A percentile compares a stretch with the other conserved stretches of the same genome.
Conservation (phyloP, 306 rosid species). For the Rosa lucieae region DNA sequence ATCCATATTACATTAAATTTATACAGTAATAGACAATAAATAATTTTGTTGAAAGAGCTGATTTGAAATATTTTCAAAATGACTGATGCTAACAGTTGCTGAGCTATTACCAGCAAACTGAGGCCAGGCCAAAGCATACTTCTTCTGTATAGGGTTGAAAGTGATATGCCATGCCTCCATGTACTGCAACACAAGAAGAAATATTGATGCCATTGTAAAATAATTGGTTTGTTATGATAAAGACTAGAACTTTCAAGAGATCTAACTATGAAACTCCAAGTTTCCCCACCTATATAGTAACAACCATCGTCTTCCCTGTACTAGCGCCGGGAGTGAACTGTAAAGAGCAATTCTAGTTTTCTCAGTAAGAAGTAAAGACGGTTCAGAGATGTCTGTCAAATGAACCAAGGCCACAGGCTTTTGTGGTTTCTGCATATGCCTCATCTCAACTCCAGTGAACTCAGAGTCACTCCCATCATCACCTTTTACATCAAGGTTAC, state of each 20-base stretch:
- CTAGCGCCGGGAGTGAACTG: slow-evolving; percentile 76
- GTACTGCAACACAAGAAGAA: slow-evolving; percentile 55
- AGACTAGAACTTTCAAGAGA: neutral
- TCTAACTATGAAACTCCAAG: slow-evolving; percentile 20
- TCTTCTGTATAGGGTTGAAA: slow-evolving; percentile 78
- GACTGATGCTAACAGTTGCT: neutral
- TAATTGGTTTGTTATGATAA: slow-evolving; percentile 1
- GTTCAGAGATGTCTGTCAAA: slow-evolving; percentile 70
- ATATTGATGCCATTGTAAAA: neutral
- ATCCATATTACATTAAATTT: neutral
- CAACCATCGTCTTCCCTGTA: slow-evolving; percentile 92
- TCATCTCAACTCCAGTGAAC: slow-evolving; percentile 59
- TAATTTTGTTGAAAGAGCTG: neutral
- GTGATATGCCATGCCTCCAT: slow-evolving; percentile 90
- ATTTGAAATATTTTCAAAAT: neutral
- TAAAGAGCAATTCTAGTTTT: slow-evolving; percentile 52
- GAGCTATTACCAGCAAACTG: slow-evolving; percentile 70
- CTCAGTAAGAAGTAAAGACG: slow-evolving; percentile 71
- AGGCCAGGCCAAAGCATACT: slow-evolving; percentile 89
- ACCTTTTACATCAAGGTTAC: slow-evolving; percentile 36
- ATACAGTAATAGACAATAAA: neutral
- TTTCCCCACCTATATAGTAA: slow-evolving; percentile 67
- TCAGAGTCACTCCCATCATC: slow-evolving; percentile 38
- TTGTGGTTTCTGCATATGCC: slow-evolving; percentile 32
- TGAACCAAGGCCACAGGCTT: slow-evolving; percentile 41